phyloP scores from a whole-genome alignment of 805 yeast genomes.

The Candida methanosorbosa region DNA sequence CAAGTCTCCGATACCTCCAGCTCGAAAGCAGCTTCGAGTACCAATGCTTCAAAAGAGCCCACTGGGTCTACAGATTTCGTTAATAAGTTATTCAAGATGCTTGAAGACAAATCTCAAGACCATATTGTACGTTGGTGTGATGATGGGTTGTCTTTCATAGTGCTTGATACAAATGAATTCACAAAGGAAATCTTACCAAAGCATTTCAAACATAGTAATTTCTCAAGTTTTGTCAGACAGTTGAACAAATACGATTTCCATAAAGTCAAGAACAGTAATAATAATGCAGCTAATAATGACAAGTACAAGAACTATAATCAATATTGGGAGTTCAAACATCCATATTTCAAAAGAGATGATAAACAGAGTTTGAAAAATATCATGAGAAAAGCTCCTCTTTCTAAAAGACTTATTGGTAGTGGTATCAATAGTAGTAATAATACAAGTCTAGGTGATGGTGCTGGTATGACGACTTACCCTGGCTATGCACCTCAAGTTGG shows the following conservation, averaged over 20 bases:
- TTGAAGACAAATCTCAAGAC: constrained; percentile 70
- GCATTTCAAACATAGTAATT: constrained; percentile 91
- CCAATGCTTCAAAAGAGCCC: no score
- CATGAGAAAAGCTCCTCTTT: constrained; percentile 68
- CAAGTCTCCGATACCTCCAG: no score
- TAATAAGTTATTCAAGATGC: constrained; percentile 72
- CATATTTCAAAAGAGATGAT: constrained; percentile 72
- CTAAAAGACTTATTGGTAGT: constrained; percentile 26
- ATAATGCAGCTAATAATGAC: constrained; percentile 38
- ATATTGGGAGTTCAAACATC: constrained; percentile 89
- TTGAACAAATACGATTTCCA: constrained; percentile 96
- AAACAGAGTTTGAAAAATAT: constrained; percentile 78
- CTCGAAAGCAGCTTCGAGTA: no score
- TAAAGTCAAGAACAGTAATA: constrained; percentile 73
- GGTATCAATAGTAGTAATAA: constrained; percentile 3
- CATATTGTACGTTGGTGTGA: constrained; percentile 81
- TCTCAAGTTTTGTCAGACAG: constrained; percentile 92
- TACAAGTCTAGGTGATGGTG: neutral
- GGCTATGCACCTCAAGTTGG: neutral
- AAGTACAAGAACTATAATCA: constrained; percentile 64
- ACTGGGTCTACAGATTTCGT: constrained; percentile 46
- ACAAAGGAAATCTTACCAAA: constrained; percentile 82
- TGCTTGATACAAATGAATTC: constrained; percentile 82
- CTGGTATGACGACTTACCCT: neutral
- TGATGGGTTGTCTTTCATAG: constrained; percentile 81